These are phyloP conservation scores for Colletotrichum somersetense DNA, from an alignment of 2,329 filamentous ascomycete genomes.

Conservation along the genomic window DNA sequence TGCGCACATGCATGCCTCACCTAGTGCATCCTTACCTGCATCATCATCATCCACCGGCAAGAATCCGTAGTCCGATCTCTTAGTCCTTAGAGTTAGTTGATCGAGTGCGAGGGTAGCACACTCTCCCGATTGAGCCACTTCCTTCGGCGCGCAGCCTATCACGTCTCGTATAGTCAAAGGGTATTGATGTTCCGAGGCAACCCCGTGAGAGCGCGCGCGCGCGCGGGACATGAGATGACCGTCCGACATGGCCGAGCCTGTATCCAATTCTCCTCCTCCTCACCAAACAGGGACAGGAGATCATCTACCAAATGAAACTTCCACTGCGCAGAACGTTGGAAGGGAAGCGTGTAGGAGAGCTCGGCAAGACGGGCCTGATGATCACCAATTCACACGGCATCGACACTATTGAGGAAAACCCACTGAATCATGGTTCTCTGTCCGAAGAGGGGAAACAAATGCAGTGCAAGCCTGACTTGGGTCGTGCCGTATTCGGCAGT, in stretches of 20 bases:
- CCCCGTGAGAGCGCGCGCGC: conserved; percentile 19
- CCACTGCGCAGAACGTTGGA: not conserved
- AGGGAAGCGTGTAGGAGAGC: conserved; percentile 1
- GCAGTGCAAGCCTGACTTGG: not conserved
- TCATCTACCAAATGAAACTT: conserved; percentile 5
- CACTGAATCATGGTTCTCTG: conserved; percentile 16
- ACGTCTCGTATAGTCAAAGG: conserved; percentile 15
- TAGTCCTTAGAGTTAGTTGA: not conserved
- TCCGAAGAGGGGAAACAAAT: not conserved
- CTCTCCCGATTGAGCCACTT: conserved; percentile 30
- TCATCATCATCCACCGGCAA: not conserved
- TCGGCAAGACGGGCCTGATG: not conserved
- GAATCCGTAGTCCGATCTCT: conserved; percentile 19
- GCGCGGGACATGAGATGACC: conserved; percentile 30
- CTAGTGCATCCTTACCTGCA: conserved; percentile 5
- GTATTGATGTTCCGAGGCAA: conserved; percentile 40
- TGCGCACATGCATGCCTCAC: conserved; percentile 28
- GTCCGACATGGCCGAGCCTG: conserved; percentile 32
- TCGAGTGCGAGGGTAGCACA: conserved; percentile 9
- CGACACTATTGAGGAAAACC: not conserved
- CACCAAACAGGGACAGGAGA: not conserved
- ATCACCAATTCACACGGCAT: not conserved
- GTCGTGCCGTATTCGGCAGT: not conserved
- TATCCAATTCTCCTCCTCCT: conserved; percentile 2
- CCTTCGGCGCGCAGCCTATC: conserved; percentile 22